Evolutionary conservation across 2,329 filamentous ascomycete genomes (phyloP), one percentile per base, ranked within the genome.

Genomic region (Dryadomyces sulphureus): DNA sequence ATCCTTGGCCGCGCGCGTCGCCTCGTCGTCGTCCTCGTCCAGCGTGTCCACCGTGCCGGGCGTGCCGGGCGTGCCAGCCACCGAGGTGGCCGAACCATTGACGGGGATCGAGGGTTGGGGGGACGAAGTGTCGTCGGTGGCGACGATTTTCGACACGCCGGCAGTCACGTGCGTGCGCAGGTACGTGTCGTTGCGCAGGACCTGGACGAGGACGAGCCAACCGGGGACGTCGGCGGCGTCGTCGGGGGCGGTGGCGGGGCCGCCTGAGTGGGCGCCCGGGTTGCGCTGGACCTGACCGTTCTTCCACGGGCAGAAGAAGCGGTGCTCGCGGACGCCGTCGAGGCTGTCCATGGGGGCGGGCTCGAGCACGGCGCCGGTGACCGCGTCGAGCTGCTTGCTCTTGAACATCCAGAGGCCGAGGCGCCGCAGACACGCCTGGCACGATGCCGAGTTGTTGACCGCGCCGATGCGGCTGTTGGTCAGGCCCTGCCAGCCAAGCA

Each of bases 351-450:
- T 80, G 1, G 74, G 72, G 3, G 79, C 73, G 1, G 73, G 71
- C 5, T 73, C 68, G 11, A 80, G 61, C 9, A 79, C 64, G 32
- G 65, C 57, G 32, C 70, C 62, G 0, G 69, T 70, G 16, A 65
- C 62, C 1, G 67, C 65, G 48, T 76, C 72, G 25, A 82, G 73
- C 55, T 77, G 75, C 61, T 81, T 88, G 60, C 79, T 81, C 56
- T 79, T 83, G 60, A 94, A 96, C 68, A 98, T 82, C 92, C 92
- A 98, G 2, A 98, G 70, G 0, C 92, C 92, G 0, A 96, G 69
- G 1, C 89, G 79, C 49, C 92, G 79, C 57, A 94, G 84, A 59
- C 92, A 98, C 19, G 86, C 84, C 48, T 81, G 74, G 61, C 92
- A 98, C 5, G 79, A 79, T 6, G 84, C 80, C 16, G 90, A 75